phyloP scores from a whole-genome alignment of 148 eudicot species.

The Camellia japonica region DNA sequence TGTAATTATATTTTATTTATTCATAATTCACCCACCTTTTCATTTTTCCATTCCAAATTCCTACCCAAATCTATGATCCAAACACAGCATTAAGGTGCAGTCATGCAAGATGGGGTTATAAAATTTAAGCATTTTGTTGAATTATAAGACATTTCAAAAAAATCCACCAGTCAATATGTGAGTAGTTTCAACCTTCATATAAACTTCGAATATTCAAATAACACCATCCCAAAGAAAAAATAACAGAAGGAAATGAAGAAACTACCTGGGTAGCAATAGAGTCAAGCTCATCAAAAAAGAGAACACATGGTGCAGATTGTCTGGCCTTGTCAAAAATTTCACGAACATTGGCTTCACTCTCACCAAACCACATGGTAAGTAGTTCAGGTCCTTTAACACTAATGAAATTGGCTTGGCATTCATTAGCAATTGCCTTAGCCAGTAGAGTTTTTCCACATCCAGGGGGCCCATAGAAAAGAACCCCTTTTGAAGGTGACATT shows the following conservation, averaged over 20 bases:
- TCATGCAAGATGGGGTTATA: not conserved
- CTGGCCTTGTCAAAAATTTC: slow-evolving; percentile 61
- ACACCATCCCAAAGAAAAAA: not conserved
- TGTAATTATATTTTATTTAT: no score
- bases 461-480: slow-evolving; percentile 37
- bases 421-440: slow-evolving; percentile 57
- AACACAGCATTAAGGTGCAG: not conserved
- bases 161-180: slow-evolving; percentile 11
- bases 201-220: not conserved
- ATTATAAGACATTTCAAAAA: not conserved
- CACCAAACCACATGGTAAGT: slow-evolving; percentile 65
- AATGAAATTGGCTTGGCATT: slow-evolving; percentile 53
- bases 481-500: slow-evolving; percentile 51
- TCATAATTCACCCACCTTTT: no score
- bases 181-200: slow-evolving; percentile 6
- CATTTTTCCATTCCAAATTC: no score
- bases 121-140: not conserved
- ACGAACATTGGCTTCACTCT: slow-evolving; percentile 58
- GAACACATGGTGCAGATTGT: slow-evolving; percentile 51
- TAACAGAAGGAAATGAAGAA: not conserved
- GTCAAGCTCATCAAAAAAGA: slow-evolving; percentile 58
- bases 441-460: slow-evolving; percentile 48
- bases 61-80: no score
- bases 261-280: slow-evolving; percentile 58
- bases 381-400: slow-evolving; percentile 54